phyloP scores from a whole-genome alignment of 106 monocot genomes.

The Dendrobium officinale region DNA sequence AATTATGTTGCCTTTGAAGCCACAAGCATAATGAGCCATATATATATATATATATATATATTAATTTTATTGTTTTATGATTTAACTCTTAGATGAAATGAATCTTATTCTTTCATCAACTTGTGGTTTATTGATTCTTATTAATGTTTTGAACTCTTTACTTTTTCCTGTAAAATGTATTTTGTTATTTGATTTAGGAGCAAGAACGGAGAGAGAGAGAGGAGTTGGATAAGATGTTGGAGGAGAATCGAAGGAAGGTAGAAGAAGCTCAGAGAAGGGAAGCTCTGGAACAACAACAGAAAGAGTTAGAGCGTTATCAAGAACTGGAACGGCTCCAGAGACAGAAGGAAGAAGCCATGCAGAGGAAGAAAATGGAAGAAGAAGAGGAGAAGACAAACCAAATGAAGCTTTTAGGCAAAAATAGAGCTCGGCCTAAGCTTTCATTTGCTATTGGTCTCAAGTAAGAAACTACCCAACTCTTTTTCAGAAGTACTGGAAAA shows the following conservation, averaged over 20 bases:
- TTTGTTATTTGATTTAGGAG: conserved; percentile 34
- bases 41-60: too few relatives aligned
- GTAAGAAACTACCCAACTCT: conserved; percentile 12
- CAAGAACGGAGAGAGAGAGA: conserved; percentile 78
- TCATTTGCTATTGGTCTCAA: conserved; percentile 76
- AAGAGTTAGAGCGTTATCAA: conserved; percentile 85
- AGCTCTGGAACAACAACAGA: conserved; percentile 78
- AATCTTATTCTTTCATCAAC: too few relatives aligned
- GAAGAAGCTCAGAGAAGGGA: conserved; percentile 82
- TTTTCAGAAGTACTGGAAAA: background rate
- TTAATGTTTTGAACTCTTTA: background rate
- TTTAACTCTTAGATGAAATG: too few relatives aligned
- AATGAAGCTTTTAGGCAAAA: conserved; percentile 92
- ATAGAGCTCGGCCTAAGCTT: conserved; percentile 86
- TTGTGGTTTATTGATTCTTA: background rate
- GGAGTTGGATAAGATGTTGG: conserved; percentile 88
- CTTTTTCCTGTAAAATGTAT: background rate
- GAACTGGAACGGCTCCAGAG: conserved; percentile 75
- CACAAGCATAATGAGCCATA: too few relatives aligned
- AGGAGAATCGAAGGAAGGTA: conserved; percentile 78
- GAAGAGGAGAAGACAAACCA: conserved; percentile 77
- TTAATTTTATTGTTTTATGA: too few relatives aligned
- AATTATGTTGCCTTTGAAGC: too few relatives aligned
- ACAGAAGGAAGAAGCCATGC: conserved; percentile 87
- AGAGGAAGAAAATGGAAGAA: conserved; percentile 88